Percentiles rank a stretch among this genome's conserved stretches.
phyloP scores from a whole-genome alignment of 371 early-diverging fungal genomes.

The Homolaphlyctis polyrhiza region DNA sequence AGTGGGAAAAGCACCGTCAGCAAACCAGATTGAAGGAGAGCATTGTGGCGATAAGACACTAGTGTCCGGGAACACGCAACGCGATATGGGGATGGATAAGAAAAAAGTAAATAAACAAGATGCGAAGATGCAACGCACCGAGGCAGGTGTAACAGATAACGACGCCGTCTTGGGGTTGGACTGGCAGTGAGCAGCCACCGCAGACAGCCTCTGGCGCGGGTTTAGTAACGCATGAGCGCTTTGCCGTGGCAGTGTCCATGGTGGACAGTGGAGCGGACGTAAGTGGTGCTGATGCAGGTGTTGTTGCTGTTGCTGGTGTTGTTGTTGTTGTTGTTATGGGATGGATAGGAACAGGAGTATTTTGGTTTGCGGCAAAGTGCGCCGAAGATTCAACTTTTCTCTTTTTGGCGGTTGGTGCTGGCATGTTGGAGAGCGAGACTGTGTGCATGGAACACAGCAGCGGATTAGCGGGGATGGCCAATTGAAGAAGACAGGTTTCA shows the following conservation, averaged over 20 bases:
- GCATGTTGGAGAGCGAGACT: no score
- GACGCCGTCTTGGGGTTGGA: background rate
- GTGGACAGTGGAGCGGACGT: no score
- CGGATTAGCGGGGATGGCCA: no score
- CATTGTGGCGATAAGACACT: no score
- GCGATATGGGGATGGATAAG: no score
- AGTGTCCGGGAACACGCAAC: no score
- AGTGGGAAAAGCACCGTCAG: background rate
- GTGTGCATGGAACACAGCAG: no score
- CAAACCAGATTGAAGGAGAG: background rate
- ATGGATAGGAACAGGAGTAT: background rate
- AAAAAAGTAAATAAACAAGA: no score
- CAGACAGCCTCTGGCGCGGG: background rate
- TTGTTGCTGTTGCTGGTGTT: background rate
- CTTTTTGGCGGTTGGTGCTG: no score
- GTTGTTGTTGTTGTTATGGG: background rate
- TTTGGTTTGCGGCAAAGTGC: background rate
- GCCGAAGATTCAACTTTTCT: background rate
- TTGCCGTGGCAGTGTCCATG: background rate
- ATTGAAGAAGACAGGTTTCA: no score
- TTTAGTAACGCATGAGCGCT: background rate
- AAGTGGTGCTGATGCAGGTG: background rate
- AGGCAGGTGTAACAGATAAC: slow-evolving; percentile 3
- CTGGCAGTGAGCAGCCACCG: background rate
- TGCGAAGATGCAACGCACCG: no score